Evolutionary conservation across 371 early-diverging fungal genomes (phyloP).

Genomic region (Gilbertella persicaria): DNA sequence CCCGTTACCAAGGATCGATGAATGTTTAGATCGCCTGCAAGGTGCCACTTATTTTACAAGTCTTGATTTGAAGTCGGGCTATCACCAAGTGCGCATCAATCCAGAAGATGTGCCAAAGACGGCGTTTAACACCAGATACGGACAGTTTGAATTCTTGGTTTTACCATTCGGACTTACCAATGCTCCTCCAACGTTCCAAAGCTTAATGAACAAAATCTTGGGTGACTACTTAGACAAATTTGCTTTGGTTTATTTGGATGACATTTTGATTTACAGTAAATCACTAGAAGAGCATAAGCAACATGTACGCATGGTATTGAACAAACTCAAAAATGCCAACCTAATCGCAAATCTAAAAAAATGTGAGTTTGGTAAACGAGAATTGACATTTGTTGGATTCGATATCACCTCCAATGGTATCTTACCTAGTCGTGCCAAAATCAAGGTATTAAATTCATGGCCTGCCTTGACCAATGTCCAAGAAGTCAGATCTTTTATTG

Average conservation of each 20-base stretch:
- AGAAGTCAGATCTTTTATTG: constrained; percentile 41
- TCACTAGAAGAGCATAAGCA: constrained; percentile 42
- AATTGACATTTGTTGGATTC: constrained; percentile 50
- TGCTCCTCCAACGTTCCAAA: too few species aligned
- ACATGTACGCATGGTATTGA: constrained; percentile 40
- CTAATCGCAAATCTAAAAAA: constrained; percentile 52
- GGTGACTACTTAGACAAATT: constrained; percentile 33
- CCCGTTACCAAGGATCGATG: constrained; percentile 49
- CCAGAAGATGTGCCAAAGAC: constrained; percentile 31
- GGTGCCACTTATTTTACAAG: constrained; percentile 45
- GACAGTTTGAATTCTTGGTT: constrained; percentile 43
- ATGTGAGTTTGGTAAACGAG: constrained; percentile 44
- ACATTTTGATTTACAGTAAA: constrained; percentile 57
- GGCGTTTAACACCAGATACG: constrained; percentile 35
- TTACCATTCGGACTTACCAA: constrained; percentile 54
- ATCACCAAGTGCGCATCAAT: constrained; percentile 38
- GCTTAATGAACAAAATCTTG: constrained; percentile 39
- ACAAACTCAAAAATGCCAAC: constrained; percentile 27
- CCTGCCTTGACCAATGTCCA: constrained; percentile 34
- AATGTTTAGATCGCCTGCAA: constrained; percentile 38
- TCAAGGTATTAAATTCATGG: constrained; percentile 36
- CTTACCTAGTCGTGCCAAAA: constrained; percentile 23
- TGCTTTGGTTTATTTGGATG: constrained; percentile 55
- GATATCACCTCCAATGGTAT: constrained; percentile 33
- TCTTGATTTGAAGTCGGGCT: constrained; percentile 48